These are phyloP conservation scores for Solanum gandarillasii DNA, from an alignment of 257 asterid species.

Conservation along the genomic window DNA sequence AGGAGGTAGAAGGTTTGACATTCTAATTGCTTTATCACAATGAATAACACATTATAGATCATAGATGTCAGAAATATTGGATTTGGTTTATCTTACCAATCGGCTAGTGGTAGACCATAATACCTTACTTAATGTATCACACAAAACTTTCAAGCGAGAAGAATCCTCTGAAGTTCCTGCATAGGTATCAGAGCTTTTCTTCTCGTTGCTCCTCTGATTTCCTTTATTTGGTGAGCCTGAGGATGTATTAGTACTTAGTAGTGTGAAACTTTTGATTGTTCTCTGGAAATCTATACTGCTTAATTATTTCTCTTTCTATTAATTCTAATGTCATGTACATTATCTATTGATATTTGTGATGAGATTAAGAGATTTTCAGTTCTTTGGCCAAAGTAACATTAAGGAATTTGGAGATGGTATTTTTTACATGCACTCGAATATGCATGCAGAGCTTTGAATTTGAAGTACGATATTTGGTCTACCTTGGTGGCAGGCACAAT, in stretches of 20 bases:
- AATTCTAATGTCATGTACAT: not conserved
- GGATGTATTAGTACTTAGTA: not conserved
- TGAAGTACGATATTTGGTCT: not conserved
- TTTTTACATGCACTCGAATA: not conserved
- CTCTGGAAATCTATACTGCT: not conserved
- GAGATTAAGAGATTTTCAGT: not conserved
- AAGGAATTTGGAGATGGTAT: not conserved
- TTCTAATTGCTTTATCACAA: not conserved
- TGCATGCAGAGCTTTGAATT: not conserved
- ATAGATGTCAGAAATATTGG: not conserved
- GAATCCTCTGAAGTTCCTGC: not conserved
- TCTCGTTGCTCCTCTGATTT: not conserved
- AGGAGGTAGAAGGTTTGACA: not conserved
- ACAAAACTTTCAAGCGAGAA: not conserved
- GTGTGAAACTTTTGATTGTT: not conserved
- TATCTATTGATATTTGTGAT: not conserved
- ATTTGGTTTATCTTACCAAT: not conserved
- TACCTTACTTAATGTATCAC: not conserved
- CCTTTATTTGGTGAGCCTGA: not conserved
- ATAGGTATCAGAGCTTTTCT: not conserved
- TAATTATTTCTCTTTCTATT: not conserved
- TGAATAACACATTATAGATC: not conserved
- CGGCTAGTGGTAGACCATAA: not conserved
- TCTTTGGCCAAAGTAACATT: not conserved
- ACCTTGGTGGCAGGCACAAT: constrained; percentile 39